Base-by-base conservation (phyloP, 208 protist genomes). In the Acanthamoeba royreba region DNA sequence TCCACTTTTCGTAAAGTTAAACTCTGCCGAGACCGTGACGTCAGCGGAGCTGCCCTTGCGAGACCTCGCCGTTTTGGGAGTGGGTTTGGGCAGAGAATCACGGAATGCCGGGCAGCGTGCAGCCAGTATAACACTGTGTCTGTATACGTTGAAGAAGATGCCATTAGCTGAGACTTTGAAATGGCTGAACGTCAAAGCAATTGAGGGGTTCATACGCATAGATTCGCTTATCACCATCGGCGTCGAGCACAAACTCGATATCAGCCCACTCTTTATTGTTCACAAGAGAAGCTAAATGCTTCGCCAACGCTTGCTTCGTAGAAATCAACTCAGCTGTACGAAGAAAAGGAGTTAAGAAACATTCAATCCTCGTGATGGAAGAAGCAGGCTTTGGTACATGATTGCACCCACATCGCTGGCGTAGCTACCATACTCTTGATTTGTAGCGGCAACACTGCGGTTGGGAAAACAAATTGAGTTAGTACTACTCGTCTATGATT, bases 181-280 rank as follows among this genome's bases (percentile, higher is more conserved):
- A 55, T 58, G 15, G 49, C 49, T 13, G 19, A 25, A 58, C 19
- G 19, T 13, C 2, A 25, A 58, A 25, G 25, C 25, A 58, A n/a
- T 13, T n/a, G 19, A 25, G 49, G 49, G 25, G 49, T n/a, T 13
- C 19, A 28, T 25, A 72, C 61, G 31, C 61, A 38, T 38, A 72
- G 4, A 72, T 28, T 7, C 28, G 11, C 74, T 85, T 85, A 42
- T 85, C 74, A 17, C n/a, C 74, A n/a, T 53, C 74, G 19, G 74
- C 42, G n/a, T 52, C 38, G 25, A 85, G 42, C n/a, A 85, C 38
- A 19, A 85, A 85, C 38, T 85, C 74, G 4, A 85, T n/a, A 42
- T 85, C 74, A 4, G 74, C 74, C 38, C 38, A 85, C 74, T 85
- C 74, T 49, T 85, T n/a, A 22, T 85, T 49, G 74, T 85, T 85